Evolutionary conservation across 805 yeast species (phyloP).

Genomic region (Ogataea zsoltii): DNA sequence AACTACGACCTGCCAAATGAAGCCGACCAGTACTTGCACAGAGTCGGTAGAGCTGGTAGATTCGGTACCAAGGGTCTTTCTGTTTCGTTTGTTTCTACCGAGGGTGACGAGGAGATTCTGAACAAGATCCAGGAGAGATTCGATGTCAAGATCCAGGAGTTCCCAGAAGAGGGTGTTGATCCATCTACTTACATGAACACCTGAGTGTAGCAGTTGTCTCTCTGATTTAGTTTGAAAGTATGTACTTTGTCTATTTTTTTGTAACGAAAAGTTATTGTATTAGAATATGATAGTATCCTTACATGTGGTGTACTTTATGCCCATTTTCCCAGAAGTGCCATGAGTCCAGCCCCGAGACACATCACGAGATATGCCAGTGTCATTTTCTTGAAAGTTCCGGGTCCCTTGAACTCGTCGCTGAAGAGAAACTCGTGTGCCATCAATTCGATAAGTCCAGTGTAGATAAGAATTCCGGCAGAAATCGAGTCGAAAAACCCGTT

Average conservation of each 20-base stretch:
- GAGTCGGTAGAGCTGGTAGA: slow-evolving; percentile 99
- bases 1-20: slow-evolving; percentile 95
- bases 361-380: slow-evolving; percentile 51
- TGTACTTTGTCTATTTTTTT: slow-evolving; percentile 6
- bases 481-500: slow-evolving; percentile 75
- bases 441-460: slow-evolving; percentile 75
- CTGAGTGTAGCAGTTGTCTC: no score
- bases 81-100: slow-evolving; percentile 81
- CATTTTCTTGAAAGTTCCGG: slow-evolving; percentile 52
- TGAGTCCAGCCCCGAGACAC: slow-evolving; percentile 69
- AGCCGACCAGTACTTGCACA: slow-evolving; percentile 97
- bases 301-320: slow-evolving; percentile 39
- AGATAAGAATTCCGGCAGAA: slow-evolving; percentile 75
- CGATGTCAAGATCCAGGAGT: slow-evolving; percentile 91
- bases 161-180: slow-evolving; percentile 98
- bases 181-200: slow-evolving; percentile 98
- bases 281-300: no score
- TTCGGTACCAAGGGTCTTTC: slow-evolving; percentile 99
- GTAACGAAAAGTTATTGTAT: neutral
- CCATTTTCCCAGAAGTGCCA: slow-evolving; percentile 80
- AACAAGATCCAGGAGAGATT: slow-evolving; percentile 95
- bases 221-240: slow-evolving; percentile 2
- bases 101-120: slow-evolving; percentile 86
- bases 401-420: slow-evolving; percentile 64
- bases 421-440: slow-evolving; percentile 76